Percentiles rank a stretch among this genome's conserved stretches.
Evolutionary conservation across 805 yeast genomes (phyloP).

Genomic region (Kuraishia cidri): DNA sequence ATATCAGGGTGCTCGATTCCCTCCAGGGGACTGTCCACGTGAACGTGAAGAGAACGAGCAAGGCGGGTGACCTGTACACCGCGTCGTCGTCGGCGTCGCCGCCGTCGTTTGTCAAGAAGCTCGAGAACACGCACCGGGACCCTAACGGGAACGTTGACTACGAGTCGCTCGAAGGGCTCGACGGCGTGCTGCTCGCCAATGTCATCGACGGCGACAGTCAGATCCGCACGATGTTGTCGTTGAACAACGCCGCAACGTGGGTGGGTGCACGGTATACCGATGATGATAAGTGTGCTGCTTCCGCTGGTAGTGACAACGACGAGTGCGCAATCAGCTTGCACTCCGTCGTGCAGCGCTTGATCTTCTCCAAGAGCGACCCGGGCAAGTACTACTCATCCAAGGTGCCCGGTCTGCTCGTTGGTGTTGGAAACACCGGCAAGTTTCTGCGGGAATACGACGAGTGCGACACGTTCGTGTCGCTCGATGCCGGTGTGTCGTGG

Average conservation of each 20-base stretch:
- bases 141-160: conserved; percentile 29
- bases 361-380: conserved; percentile 12
- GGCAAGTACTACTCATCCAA: conserved; percentile 26
- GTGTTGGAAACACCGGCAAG: conserved; percentile 29
- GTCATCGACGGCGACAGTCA: conserved; percentile 11
- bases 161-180: conserved; percentile 32
- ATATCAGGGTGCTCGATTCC: background rate
- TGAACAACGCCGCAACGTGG: conserved; percentile 10
- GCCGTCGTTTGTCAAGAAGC: background rate
- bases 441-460: conserved; percentile 14
- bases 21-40: background rate
- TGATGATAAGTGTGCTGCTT: too few relatives aligned
- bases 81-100: background rate
- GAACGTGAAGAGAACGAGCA: background rate
- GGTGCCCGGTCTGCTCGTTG: conserved; percentile 35
- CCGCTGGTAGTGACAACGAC: too few relatives aligned
- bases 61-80: background rate
- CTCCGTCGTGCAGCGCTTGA: conserved; percentile 22
- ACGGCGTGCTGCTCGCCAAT: conserved; percentile 34
- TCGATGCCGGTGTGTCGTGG: conserved; percentile 69
- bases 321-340: too few relatives aligned
- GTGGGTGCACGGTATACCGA: conserved; percentile 1
- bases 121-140: conserved; percentile 15
- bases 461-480: conserved; percentile 46
- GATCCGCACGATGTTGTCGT: conserved; percentile 6